phyloP scores from a whole-genome alignment of 495 filamentous ascomycete species.

The Tetracladium marchalianum region DNA sequence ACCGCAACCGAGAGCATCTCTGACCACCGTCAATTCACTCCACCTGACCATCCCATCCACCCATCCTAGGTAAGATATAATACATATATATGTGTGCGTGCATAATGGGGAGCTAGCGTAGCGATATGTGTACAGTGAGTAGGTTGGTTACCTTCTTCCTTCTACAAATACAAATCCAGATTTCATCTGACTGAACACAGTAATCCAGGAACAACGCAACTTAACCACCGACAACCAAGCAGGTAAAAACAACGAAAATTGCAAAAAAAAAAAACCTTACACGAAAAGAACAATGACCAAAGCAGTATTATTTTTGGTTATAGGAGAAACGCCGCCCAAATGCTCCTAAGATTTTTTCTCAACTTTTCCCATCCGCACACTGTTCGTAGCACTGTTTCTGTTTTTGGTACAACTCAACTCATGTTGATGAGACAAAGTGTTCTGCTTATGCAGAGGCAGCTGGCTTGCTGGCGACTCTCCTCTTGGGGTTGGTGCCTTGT shows the following conservation, averaged over 20 bases:
- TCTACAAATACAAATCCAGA: slow-evolving; percentile 9
- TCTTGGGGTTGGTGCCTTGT: slow-evolving; percentile 60
- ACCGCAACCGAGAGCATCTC: too few relatives aligned
- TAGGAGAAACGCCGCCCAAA: slow-evolving; percentile 13
- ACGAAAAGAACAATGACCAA: background rate
- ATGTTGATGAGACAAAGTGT: background rate
- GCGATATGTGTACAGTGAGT: background rate
- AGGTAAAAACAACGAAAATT: background rate
- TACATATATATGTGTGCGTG: background rate
- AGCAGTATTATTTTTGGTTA: background rate
- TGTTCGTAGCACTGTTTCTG: background rate
- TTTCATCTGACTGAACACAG: too few relatives aligned
- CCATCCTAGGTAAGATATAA: background rate
- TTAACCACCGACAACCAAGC: background rate
- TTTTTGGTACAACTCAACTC: background rate
- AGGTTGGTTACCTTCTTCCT: background rate
- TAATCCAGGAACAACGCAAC: background rate
- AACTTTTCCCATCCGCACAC: background rate
- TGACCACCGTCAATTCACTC: background rate
- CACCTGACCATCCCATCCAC: background rate
- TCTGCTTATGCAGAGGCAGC: background rate
- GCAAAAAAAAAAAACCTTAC: background rate
- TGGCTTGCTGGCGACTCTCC: slow-evolving; percentile 35
- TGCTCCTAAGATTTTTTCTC: background rate
- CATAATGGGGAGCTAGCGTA: background rate